Evolutionary conservation across 2,329 filamentous ascomycete genomes (phyloP), one percentile per base, ranked within the genome.

Genomic region (Cladophialophora exuberans): DNA sequence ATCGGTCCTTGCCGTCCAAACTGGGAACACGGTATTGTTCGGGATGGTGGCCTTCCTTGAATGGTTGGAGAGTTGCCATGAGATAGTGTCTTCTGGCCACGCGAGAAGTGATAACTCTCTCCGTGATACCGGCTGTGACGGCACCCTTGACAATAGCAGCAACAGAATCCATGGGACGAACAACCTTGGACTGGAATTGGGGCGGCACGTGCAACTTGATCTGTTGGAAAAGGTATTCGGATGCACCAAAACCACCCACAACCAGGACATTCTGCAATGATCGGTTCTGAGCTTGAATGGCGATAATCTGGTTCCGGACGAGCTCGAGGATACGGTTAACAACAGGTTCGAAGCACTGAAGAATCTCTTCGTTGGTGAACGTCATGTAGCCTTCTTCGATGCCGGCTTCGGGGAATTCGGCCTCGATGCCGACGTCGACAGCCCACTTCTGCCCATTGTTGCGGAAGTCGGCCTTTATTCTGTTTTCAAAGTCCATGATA

Each of bases 361-460:
- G 80, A 66, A 99, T 97, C 75, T 99, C 94, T 76, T 97, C 94
- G 71, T 99, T 97, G 59, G 92, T 97, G 72, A 99, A 99, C 2
- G 93, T 97, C 94, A 99, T 99, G 79, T 97, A 97, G 46, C 94
- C 93, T 74, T 99, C 94, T 76, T 97, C 94, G 65, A 99, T 97
- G 65, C 91, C 92, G 26, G 94, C 94, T 70, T 97, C 94, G 33
- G 93, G 93, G 77, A 95, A 97, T 70, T 97, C 94, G 38, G 93
- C 91, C 79, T 99, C 94, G 67, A 99, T 97, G 69, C 94, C 94
- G 45, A 99, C 94, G 70, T 99, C 94, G 17, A 97, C 92, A 39
- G 94, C 94, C 94, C 94, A 97, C 74, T 97, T 97, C 74, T 97
- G 93, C 45, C 93, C 92, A 73, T 97, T 97, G 79, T 97, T 97